Percentiles rank a stretch among this genome's conserved stretches.
These are phyloP conservation scores for Taphrina pruni DNA, from an alignment of 1,139 yeast genomes.

Conservation along the genomic window DNA sequence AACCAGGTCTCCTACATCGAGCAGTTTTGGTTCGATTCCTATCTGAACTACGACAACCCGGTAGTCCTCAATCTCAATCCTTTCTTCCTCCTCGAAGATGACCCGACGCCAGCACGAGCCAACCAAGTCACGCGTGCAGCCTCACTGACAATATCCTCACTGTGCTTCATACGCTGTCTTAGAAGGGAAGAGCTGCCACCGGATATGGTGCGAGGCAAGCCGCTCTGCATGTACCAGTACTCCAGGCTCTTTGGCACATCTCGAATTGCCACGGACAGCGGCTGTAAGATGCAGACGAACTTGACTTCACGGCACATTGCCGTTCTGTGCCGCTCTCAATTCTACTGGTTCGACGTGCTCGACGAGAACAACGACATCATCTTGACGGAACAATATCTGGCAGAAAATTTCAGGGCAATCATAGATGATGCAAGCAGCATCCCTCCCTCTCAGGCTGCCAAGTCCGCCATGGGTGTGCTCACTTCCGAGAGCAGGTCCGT, in stretches of 20 bases:
- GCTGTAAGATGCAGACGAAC: conserved; percentile 87
- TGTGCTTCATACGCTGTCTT: conserved; percentile 78
- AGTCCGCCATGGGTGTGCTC: conserved; percentile 83
- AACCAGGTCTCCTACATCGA: conserved; percentile 79
- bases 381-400: conserved; percentile 74
- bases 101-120: conserved; percentile 77
- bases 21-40: conserved; percentile 92
- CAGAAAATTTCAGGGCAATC: conserved; percentile 74
- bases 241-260: conserved; percentile 83
- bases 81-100: conserved; percentile 84
- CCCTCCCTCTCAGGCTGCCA: conserved; percentile 70
- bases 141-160: conserved; percentile 73
- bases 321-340: conserved; percentile 83
- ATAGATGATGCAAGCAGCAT: conserved; percentile 71
- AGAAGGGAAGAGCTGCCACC: conserved; percentile 77
- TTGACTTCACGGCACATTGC: conserved; percentile 75
- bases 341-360: conserved; percentile 91
- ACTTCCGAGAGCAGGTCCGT: conserved; percentile 86
- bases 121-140: conserved; percentile 82
- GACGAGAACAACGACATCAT: conserved; percentile 73
- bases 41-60: conserved; percentile 80
- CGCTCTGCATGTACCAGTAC: conserved; percentile 89
- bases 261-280: conserved; percentile 77
- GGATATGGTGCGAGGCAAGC: conserved; percentile 69
- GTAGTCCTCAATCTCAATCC: conserved; percentile 89